Base-by-base conservation (phyloP, 129 eudicot genomes). In the Saposhnikovia divaricata region DNA sequence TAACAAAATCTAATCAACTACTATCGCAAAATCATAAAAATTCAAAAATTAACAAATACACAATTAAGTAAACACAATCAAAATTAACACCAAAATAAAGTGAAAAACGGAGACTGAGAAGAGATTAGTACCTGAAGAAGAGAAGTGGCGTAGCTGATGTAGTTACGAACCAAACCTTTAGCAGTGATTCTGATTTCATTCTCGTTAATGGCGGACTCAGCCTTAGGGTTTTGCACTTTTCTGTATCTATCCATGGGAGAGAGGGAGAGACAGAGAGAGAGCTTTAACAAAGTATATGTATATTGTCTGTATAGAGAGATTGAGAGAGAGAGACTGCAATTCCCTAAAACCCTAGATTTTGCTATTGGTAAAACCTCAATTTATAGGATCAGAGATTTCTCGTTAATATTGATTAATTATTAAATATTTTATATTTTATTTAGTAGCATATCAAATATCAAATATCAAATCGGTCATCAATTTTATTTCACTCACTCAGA, bases 181-280 rank as follows among this genome's bases (percentile, higher is more conserved):
- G 93, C 87, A 46, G 97, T 93, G 82, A 93, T 90, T 53, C 98
- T 87, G 84, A 93, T 91, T 86, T 93, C 98, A 83, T 91, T 93
- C 85, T 91, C 91, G 63, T 83, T 89, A 4, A 88, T 85, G 16
- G 98, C 90, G 9, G 74, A 40, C 34, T 93, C 90, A 0, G 88
- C 85, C 83, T 83, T 93, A 76, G 87, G 90, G 77, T 88, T 90
- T 76, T 91, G 88, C 0, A 93, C 98, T 83, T 92, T 89, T 46
- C 85, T 85, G 85, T 93, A 93, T 77, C 91, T 88, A 74, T 93
- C 98, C 98, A 93, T 94, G 79, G 7, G 15, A 46, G 50, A 46
- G 50, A 11, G 15, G 1, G 50, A 40, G 43, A 40, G 43, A 0
- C n/a, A n/a, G 77, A 74, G 47, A 48, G 79, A 80, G 28, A 76